Evolutionary conservation across 129 eudicot species (phyloP).

Genomic region (Oenanthe sinensis): DNA sequence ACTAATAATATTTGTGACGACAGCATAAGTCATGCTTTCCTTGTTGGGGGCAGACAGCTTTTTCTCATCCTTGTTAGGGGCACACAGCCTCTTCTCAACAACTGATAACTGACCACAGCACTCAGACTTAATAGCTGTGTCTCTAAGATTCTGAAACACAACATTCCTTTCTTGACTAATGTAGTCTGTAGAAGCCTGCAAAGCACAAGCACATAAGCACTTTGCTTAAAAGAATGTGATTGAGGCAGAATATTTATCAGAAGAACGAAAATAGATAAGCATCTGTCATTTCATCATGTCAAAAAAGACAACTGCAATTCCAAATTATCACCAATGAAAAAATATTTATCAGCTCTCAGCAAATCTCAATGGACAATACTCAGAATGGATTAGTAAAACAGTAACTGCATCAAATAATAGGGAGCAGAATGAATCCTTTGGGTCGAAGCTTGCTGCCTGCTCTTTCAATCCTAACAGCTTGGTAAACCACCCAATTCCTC

Average conservation of each 20-base stretch:
- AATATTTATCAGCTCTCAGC: neutral
- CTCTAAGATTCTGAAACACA: constrained; percentile 34
- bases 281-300: neutral
- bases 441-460: neutral
- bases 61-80: constrained; percentile 22
- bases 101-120: constrained; percentile 21
- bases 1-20: constrained; percentile 19
- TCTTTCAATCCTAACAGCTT: neutral
- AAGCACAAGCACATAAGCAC: neutral
- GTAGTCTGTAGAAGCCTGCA: constrained; percentile 32
- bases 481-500: neutral
- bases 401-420: neutral
- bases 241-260: neutral
- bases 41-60: constrained; percentile 20
- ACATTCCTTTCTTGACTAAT: constrained; percentile 27
- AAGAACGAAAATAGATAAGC: neutral
- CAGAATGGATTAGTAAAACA: neutral
- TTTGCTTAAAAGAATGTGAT: neutral
- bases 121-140: constrained; percentile 10
- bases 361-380: neutral
- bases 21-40: constrained; percentile 17
- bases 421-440: neutral
- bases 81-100: constrained; percentile 21
- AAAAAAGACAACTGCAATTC: neutral
- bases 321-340: neutral